Evolutionary conservation across 805 yeast genomes (phyloP), one percentile per base, ranked within the genome.

Genomic region (Ogataea parapolymorpha): DNA sequence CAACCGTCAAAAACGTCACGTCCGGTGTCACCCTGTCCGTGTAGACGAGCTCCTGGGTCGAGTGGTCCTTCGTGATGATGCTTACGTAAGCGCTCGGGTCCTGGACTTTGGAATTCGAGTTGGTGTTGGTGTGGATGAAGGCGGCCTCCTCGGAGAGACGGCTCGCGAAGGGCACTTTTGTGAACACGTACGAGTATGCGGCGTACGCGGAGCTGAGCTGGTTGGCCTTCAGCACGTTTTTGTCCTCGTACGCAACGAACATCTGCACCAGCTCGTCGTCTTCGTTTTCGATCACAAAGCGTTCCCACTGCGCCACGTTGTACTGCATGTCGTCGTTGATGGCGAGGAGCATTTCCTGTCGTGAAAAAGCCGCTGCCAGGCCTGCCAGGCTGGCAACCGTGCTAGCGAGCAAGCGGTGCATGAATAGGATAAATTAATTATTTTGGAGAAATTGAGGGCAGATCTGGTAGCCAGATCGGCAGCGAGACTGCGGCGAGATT

Each of bases 61-160:
- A 14, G 23, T 43, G 26, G 44, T 39, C 48, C 15, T 33, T 22
- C 11, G 44, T 40, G 33, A 46, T 20, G 36, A 46, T 37, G 37
- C 37, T 38, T 9, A 29, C 9, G 43, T 30, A 46, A 14, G 37
- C 46, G 26, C 32, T 34, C 11, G 13, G 16, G 31, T 46, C 37
- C 26, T 30, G 29, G 26, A 43, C 33, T 17, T 27, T 16, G 15
- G 42, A 41, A 20, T 35, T 26, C 5, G 49, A 31, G 28, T 42
- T 41, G 6, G 53, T 46, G 31, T 37, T 38, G 5, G 46, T 43
- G 35, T 43, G 46, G 35, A 45, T 27, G 41, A 30, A 45, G 11
- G 33, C 34, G 17, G 48, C 49, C 36, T 43, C 49, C 14, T 37
- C 22, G n/a, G 32, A 41, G 15, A 48, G 29, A 28, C 52, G 38